phyloP scores from a whole-genome alignment of 1,284 basidiomycete genomes.

The Ganoderma boninense region DNA sequence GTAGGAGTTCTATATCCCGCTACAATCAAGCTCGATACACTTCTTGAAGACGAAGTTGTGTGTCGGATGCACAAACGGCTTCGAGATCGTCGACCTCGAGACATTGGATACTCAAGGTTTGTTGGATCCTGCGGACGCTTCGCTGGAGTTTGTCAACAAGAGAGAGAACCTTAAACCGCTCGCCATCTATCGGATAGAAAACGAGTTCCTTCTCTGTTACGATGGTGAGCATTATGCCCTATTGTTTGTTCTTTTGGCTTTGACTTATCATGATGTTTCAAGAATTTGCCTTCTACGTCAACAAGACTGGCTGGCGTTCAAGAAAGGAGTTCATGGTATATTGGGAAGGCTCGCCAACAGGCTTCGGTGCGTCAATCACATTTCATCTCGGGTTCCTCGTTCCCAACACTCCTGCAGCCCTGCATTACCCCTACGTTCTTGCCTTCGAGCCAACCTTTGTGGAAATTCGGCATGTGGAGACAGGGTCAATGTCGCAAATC shows the following conservation, averaged over 20 bases:
- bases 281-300: conserved; percentile 99
- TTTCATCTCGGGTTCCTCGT: neutral
- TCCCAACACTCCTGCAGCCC: conserved; percentile 59
- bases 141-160: conserved; percentile 94
- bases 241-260: conserved; percentile 16
- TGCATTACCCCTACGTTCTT: conserved; percentile 96
- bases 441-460: conserved; percentile 98
- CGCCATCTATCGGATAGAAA: conserved; percentile 96
- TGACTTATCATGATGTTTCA: conserved; percentile 8
- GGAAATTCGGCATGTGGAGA: conserved; percentile 96
- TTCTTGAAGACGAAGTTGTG: conserved; percentile 98
- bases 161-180: conserved; percentile 88
- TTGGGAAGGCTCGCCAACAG: conserved; percentile 96
- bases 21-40: conserved; percentile 96
- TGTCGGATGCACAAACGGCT: conserved; percentile 98
- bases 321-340: conserved; percentile 93
- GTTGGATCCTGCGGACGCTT: conserved; percentile 92
- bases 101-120: conserved; percentile 97
- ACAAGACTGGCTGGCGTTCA: conserved; percentile 94
- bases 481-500: conserved; percentile 92
- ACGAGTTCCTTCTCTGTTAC: conserved; percentile 97
- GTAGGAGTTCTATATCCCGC: conserved; percentile 98
- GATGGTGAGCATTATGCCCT: conserved; percentile 73
- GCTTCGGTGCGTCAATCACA: conserved; percentile 77
- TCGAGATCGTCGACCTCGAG: conserved; percentile 98